These are phyloP conservation scores for Asterionellopsis glacialis DNA, from an alignment of 108 stramenopile species.

Conservation along the genomic window DNA sequence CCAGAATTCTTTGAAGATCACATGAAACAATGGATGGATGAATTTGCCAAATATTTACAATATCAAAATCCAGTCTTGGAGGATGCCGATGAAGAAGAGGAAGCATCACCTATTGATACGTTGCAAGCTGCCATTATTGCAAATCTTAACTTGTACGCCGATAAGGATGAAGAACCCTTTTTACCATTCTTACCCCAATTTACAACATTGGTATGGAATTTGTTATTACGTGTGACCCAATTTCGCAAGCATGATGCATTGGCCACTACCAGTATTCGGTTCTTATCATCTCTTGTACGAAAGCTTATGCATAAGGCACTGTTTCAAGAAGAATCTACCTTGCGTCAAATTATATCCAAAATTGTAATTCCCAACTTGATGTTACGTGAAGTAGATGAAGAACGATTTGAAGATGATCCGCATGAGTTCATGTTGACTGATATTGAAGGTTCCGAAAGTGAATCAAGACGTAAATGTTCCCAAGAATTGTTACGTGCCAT, in stretches of 20 bases:
- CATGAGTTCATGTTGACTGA: slow-evolving; percentile 94
- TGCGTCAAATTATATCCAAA: slow-evolving; percentile 83
- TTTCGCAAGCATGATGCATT: slow-evolving; percentile 85
- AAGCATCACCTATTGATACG: slow-evolving; percentile 79
- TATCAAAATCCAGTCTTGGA: slow-evolving; percentile 82
- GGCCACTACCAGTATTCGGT: slow-evolving; percentile 89
- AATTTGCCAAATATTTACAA: slow-evolving; percentile 82
- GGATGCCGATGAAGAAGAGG: slow-evolving; percentile 79
- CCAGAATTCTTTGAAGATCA: slow-evolving; percentile 98
- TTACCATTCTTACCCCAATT: slow-evolving; percentile 74
- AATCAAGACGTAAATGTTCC: slow-evolving; percentile 89
- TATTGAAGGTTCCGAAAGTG: slow-evolving; percentile 93
- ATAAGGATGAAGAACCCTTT: slow-evolving; percentile 97
- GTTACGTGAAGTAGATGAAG: slow-evolving; percentile 85
- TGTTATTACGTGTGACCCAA: slow-evolving; percentile 66
- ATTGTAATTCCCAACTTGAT: slow-evolving; percentile 96
- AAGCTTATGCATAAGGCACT: slow-evolving; percentile 87
- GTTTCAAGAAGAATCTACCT: slow-evolving; percentile 74
- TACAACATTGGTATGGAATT: slow-evolving; percentile 83
- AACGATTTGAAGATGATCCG: slow-evolving; percentile 96
- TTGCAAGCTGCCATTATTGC: slow-evolving; percentile 92
- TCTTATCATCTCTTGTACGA: slow-evolving; percentile 78
- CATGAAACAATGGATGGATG: slow-evolving; percentile 89
- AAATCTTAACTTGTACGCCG: slow-evolving; percentile 87
- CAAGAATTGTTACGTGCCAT: slow-evolving; percentile 90